A percentile compares a stretch with the other conserved stretches of the same genome.
Evolutionary conservation across 2,329 filamentous ascomycete genomes (phyloP).

Genomic region (Setomelanomma holmii): DNA sequence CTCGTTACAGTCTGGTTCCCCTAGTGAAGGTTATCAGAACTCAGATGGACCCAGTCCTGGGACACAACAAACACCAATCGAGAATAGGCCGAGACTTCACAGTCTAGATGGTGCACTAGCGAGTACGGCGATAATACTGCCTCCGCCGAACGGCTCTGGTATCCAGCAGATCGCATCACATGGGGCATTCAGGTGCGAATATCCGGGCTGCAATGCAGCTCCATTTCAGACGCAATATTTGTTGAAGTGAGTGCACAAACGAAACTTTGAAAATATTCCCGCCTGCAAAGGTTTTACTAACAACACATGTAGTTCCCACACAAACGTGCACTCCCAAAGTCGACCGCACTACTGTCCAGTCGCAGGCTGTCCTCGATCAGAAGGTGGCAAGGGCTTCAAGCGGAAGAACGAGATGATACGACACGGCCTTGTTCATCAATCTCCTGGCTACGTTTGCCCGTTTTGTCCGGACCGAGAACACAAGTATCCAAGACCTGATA

Average conservation of each 20-base stretch:
- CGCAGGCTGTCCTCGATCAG: slow-evolving; percentile 62
- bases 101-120: slow-evolving; percentile 39
- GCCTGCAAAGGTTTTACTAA: too few species aligned
- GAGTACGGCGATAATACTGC: slow-evolving; percentile 35
- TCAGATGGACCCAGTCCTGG: slow-evolving; percentile 45
- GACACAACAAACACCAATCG: slow-evolving; percentile 37
- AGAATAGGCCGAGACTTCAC: slow-evolving; percentile 34
- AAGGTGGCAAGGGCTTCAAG: slow-evolving; percentile 72
- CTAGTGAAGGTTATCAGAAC: slow-evolving; percentile 45
- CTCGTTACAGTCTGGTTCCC: slow-evolving; percentile 38
- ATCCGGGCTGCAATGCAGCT: slow-evolving; percentile 70
- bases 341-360: slow-evolving; percentile 71
- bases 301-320: slow-evolving; percentile 65
- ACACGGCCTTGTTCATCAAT: slow-evolving; percentile 90
- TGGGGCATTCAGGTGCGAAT: slow-evolving; percentile 59
- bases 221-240: slow-evolving; percentile 81
- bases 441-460: slow-evolving; percentile 93
- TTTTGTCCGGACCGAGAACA: slow-evolving; percentile 95
- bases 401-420: slow-evolving; percentile 75
- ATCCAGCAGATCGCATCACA: slow-evolving; percentile 39
- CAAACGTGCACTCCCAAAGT: slow-evolving; percentile 69
- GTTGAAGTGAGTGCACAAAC: slow-evolving; percentile 65
- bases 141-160: slow-evolving; percentile 39
- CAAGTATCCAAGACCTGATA: slow-evolving; percentile 93
- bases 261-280: too few species aligned